Conservation (phyloP, 2,329 filamentous ascomycete species). For the Amesomyces nigricolor region DNA sequence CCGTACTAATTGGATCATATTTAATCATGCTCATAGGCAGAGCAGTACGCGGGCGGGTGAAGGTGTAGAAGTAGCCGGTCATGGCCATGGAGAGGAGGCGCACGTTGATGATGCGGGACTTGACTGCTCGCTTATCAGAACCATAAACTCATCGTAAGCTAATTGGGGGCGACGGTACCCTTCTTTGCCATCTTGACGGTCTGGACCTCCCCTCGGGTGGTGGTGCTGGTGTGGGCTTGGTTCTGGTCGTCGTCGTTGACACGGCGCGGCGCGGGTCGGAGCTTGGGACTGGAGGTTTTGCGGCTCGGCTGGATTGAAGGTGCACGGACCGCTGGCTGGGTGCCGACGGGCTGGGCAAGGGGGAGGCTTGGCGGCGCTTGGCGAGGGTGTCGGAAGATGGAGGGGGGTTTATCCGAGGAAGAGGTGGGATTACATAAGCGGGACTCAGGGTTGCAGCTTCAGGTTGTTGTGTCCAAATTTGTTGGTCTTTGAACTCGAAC, state of each 20-base stretch:
- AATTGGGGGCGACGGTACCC: conserved; percentile 21
- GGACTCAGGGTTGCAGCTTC: not conserved
- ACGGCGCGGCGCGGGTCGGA: not conserved
- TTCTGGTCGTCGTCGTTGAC: not conserved
- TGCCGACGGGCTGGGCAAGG: not conserved
- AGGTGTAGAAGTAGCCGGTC: conserved; percentile 95
- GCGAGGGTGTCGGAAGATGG: too few species aligned
- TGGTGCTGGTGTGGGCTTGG: not conserved
- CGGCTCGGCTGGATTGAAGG: not conserved
- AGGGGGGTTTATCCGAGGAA: too few species aligned
- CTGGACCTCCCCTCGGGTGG: too few species aligned
- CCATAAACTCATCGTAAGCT: too few species aligned
- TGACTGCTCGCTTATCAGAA: conserved; percentile 49
- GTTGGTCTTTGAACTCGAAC: not conserved
- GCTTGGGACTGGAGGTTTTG: conserved; percentile 9
- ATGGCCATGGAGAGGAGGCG: conserved; percentile 97
- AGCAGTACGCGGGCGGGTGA: conserved; percentile 73
- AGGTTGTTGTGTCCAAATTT: not conserved
- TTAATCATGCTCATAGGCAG: conserved; percentile 94
- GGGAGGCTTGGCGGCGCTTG: too few species aligned
- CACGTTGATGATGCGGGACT: conserved; percentile 87
- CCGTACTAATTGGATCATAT: conserved; percentile 90
- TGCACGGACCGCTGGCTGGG: not conserved
- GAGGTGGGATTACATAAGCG: too few species aligned
- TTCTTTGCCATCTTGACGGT: conserved; percentile 23